These are phyloP conservation scores for Thalassiosira hispida DNA, from an alignment of 352 stramenopile species.

Conservation along the genomic window DNA sequence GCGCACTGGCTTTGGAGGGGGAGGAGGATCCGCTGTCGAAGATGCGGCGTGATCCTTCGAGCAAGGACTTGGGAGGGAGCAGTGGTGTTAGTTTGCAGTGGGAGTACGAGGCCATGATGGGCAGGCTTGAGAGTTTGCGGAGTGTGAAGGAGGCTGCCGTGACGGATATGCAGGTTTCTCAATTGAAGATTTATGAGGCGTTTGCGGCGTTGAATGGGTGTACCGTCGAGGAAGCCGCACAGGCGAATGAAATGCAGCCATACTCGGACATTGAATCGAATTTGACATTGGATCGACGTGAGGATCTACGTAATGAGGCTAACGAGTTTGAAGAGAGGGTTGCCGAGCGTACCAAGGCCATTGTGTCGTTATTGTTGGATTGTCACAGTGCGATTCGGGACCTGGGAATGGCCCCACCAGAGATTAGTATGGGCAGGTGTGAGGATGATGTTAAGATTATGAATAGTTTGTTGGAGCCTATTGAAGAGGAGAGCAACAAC, in stretches of 20 bases:
- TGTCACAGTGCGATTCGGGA: slow-evolving; percentile 79
- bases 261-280: slow-evolving; percentile 76
- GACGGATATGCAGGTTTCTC: slow-evolving; percentile 57
- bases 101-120: slow-evolving; percentile 46
- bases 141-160: slow-evolving; percentile 36
- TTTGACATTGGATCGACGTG: slow-evolving; percentile 58
- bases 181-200: slow-evolving; percentile 63
- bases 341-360: slow-evolving; percentile 52
- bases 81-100: slow-evolving; percentile 28
- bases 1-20: slow-evolving; percentile 53
- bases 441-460: slow-evolving; percentile 59
- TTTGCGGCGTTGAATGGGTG: slow-evolving; percentile 54
- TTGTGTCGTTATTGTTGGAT: slow-evolving; percentile 76
- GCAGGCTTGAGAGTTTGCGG: slow-evolving; percentile 59
- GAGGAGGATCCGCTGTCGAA: slow-evolving; percentile 29
- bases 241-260: slow-evolving; percentile 10
- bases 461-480: slow-evolving; percentile 41
- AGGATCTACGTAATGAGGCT: slow-evolving; percentile 69
- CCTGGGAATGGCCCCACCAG: slow-evolving; percentile 66
- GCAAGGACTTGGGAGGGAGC: slow-evolving; percentile 1
- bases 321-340: slow-evolving; percentile 75
- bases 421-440: slow-evolving; percentile 9
- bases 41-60: slow-evolving; percentile 14
- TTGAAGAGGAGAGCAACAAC: slow-evolving; percentile 6
- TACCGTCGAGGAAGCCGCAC: slow-evolving; percentile 20